Evolutionary conservation across 2,329 filamentous ascomycete genomes (phyloP).

Genomic region (Davidsoniella neocaledoniae): DNA sequence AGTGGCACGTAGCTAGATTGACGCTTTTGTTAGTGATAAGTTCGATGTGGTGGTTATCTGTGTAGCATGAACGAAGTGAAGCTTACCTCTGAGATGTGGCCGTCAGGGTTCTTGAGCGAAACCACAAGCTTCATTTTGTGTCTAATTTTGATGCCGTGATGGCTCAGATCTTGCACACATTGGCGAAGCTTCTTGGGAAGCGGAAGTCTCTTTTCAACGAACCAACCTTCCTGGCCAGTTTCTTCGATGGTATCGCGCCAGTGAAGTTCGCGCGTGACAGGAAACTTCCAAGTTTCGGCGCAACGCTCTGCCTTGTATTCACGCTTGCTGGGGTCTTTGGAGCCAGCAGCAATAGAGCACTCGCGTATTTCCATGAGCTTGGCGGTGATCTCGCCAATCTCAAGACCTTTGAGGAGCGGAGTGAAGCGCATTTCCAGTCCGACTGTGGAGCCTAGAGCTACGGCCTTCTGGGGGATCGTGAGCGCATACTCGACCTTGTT

Average conservation of each 20-base stretch:
- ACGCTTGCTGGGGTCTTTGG: conserved; percentile 27
- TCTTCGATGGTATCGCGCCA: conserved; percentile 55
- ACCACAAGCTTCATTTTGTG: conserved; percentile 89
- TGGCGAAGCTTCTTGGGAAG: conserved; percentile 67
- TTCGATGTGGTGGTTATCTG: not conserved
- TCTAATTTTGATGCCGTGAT: conserved; percentile 74
- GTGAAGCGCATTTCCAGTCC: conserved; percentile 74
- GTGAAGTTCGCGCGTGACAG: conserved; percentile 40
- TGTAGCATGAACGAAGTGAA: not conserved
- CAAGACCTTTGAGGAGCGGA: conserved; percentile 74
- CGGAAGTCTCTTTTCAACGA: conserved; percentile 42
- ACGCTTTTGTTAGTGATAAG: conserved; percentile 10
- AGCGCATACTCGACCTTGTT: conserved; percentile 97
- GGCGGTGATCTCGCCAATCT: conserved; percentile 66
- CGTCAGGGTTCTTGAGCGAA: conserved; percentile 85
- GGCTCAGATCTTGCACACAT: conserved; percentile 81
- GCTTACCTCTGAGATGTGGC: conserved; percentile 66
- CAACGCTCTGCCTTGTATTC: conserved; percentile 48
- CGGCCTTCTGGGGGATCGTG: conserved; percentile 79
- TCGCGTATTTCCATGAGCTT: conserved; percentile 68
- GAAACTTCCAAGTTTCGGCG: conserved; percentile 42
- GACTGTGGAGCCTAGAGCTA: conserved; percentile 80
- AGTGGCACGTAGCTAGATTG: conserved; percentile 57
- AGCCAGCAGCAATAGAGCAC: conserved; percentile 34
- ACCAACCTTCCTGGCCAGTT: conserved; percentile 48